Evolutionary conservation across 768 basidiomycete species (phyloP), one percentile per base, ranked within the genome.

Genomic region (Lepiota venenata): DNA sequence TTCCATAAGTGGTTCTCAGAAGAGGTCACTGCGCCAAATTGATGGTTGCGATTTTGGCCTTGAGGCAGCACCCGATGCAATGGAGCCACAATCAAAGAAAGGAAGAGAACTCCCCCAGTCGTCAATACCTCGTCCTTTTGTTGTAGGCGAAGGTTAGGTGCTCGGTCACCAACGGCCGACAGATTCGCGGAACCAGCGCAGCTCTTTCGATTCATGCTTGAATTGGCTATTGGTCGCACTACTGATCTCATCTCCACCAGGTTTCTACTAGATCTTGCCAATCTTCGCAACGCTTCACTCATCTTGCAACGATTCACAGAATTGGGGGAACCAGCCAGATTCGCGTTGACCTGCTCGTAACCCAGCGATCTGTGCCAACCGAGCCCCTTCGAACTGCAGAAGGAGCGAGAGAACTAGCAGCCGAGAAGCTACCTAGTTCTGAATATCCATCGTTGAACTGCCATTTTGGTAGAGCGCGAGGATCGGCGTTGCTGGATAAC

Each of bases 1-100:
- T 41, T 20, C 41, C 29, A 9, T 43, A 20, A 14, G 47, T 48
- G 53, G 35, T 48, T 55, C 29, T 29, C 20, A 16, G 43, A 41
- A 52, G 22, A 39, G 29, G 44, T 10, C 42, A 27, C 43, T 20
- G 14, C 38, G 37, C 41, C 42, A 18, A 15, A 20, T 14, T 48
- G 53, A 55, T 48, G 53, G 53, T 55, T 55, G 53, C 47, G 18
- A 15, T 41, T 42, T 48, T 29, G 27, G 53, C 47, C 53, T 48
- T 42, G 47, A 48, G 53, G 53, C 29, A 36, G 46, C 29, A 36
- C 38, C 41, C 35, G 40, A 40, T 25, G 18, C n/a, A 22, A 21
- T 54, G 38, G 39, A 42, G 32, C 35, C 27, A 21, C 25, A 7
- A 35, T 55, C 39, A 48, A 40, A 16, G 12, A 20, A 12, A 11